These are phyloP conservation scores for Anthostomella pinea DNA, from an alignment of 2,329 filamentous ascomycete species.

Conservation along the genomic window DNA sequence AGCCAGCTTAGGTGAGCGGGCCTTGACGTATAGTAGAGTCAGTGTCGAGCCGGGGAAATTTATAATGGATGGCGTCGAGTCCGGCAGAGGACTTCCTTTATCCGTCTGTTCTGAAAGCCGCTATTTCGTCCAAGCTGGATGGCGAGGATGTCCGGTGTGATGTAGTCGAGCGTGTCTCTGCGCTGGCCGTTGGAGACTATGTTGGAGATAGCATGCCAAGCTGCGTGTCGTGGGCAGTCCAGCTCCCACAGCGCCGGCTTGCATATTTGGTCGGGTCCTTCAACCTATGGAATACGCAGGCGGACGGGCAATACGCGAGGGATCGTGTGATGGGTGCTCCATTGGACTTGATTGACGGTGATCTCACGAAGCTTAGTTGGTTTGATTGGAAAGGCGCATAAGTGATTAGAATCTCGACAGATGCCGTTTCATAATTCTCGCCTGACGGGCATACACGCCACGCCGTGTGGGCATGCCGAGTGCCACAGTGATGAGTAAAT, in stretches of 20 bases:
- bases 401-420: conserved; percentile 3
- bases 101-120: no score
- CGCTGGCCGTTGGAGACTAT: no score
- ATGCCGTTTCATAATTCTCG: conserved; percentile 1
- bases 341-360: conserved; percentile 16
- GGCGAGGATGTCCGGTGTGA: no score
- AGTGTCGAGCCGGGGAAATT: conserved; percentile 17
- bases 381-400: conserved; percentile 11
- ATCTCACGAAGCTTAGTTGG: conserved; percentile 10
- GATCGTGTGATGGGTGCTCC: conserved; percentile 24
- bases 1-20: not conserved
- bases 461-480: not conserved
- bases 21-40: conserved; percentile 20
- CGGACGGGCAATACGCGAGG: conserved; percentile 20
- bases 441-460: not conserved
- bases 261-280: conserved; percentile 24
- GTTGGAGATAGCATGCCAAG: conserved; percentile 19
- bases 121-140: no score
- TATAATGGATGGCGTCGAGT: conserved; percentile 1
- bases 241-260: conserved; percentile 18
- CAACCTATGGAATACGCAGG: conserved; percentile 22
- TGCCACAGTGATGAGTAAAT: not conserved
- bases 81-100: no score
- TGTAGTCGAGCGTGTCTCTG: no score
- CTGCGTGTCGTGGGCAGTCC: conserved; percentile 3